These are phyloP conservation scores for Syzygium oleosum DNA, from an alignment of 345 rosid species.

Conservation along the genomic window DNA sequence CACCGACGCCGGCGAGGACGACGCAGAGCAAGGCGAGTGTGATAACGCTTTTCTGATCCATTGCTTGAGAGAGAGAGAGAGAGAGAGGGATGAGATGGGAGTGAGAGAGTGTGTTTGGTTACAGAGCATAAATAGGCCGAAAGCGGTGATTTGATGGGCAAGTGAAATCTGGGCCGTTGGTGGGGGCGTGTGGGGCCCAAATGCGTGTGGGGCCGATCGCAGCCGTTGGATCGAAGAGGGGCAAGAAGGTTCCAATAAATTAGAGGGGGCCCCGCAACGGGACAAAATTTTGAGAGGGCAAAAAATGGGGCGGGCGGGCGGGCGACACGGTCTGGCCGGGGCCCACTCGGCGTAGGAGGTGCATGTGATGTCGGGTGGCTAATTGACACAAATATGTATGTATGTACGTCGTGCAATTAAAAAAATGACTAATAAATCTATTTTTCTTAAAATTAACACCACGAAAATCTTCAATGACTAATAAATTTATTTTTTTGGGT, in stretches of 20 bases:
- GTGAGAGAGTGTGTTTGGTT: not conserved
- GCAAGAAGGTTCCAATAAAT: not conserved
- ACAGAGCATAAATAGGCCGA: not conserved
- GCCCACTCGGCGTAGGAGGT: not conserved
- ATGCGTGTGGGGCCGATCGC: not conserved
- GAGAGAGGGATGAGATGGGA: not conserved
- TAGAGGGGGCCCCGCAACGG: not conserved
- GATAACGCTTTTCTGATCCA: slow-evolving; percentile 32
- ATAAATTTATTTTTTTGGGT: no score
- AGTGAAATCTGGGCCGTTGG: not conserved
- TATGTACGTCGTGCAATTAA: no score
- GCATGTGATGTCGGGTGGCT: not conserved
- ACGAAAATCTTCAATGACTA: no score
- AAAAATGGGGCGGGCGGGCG: not conserved
- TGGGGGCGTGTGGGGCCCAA: slow-evolving; percentile 5
- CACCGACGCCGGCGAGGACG: slow-evolving; percentile 49
- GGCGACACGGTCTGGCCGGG: not conserved
- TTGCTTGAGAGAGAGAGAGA: slow-evolving; percentile 5
- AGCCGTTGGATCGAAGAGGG: slow-evolving; percentile 8
- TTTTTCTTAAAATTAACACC: no score
- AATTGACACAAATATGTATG: slow-evolving; percentile 4
- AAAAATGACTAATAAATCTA: no score
- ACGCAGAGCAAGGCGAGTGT: slow-evolving; percentile 37
- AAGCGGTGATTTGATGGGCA: not conserved
- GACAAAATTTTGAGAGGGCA: not conserved